Conservation (phyloP, 2,329 filamentous ascomycete species). For the Pseudogymnoascus sp. region DNA sequence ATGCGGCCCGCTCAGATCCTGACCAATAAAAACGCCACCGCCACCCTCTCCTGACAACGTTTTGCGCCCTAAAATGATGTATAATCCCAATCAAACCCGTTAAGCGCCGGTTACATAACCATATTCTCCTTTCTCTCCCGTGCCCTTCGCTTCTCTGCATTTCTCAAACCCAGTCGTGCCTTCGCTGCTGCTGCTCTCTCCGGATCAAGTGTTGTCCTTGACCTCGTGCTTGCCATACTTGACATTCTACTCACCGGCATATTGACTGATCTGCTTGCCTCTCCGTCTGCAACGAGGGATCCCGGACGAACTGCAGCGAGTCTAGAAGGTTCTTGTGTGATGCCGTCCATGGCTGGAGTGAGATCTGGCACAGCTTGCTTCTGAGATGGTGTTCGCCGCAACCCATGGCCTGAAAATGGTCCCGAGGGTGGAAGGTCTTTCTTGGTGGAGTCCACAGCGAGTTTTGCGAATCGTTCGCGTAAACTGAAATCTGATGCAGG, state of each 20-base stretch:
- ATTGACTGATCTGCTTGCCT: slow-evolving; percentile 35
- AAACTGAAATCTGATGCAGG: background rate
- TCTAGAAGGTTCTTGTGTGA: background rate
- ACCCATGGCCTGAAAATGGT: background rate
- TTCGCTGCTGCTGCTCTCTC: slow-evolving; percentile 28
- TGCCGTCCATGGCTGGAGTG: background rate
- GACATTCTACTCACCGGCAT: background rate
- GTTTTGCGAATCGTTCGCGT: slow-evolving; percentile 2
- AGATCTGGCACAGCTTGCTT: background rate
- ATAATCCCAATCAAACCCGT: background rate
- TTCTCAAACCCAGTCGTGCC: slow-evolving; percentile 26
- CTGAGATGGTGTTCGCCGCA: background rate
- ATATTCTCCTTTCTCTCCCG: slow-evolving; percentile 20
- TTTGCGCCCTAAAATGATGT: slow-evolving; percentile 5
- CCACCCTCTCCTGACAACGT: slow-evolving; percentile 1
- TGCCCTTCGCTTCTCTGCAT: slow-evolving; percentile 21
- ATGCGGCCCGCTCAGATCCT: slow-evolving; percentile 6
- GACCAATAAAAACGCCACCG: slow-evolving; percentile 7
- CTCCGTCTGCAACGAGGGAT: slow-evolving; percentile 43
- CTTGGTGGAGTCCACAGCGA: background rate
- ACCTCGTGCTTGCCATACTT: slow-evolving; percentile 17
- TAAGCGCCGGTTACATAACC: slow-evolving; percentile 1
- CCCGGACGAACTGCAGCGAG: background rate
- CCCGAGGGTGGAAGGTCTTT: background rate
- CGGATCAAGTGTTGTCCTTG: slow-evolving; percentile 21